These are phyloP conservation scores for Lasiodiplodia citricola DNA, from an alignment of 2,329 filamentous ascomycete genomes.

Conservation along the genomic window DNA sequence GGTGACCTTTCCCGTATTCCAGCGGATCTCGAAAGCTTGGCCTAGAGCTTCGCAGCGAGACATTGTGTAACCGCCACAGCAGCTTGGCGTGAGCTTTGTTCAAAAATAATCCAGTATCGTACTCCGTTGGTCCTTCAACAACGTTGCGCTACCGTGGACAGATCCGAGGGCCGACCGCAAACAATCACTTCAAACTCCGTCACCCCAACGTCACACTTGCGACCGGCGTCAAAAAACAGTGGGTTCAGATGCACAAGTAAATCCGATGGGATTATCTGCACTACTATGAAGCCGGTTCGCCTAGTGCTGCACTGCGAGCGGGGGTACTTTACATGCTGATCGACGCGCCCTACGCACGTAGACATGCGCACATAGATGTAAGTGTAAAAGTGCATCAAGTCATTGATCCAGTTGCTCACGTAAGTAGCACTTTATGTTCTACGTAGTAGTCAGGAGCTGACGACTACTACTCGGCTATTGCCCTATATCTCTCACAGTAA, in stretches of 20 bases:
- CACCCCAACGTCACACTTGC: background rate
- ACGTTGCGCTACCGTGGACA: background rate
- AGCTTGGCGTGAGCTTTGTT: no score
- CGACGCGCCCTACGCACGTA: background rate
- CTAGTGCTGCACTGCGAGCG: background rate
- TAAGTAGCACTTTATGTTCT: no score
- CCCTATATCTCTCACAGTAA: background rate
- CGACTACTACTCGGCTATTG: background rate
- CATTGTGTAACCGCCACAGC: background rate
- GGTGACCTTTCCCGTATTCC: background rate
- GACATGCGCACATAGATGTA: no score
- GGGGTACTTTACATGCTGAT: background rate
- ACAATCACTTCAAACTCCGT: no score
- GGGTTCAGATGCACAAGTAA: background rate
- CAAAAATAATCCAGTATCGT: background rate
- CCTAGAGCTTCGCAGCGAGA: background rate
- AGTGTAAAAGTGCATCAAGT: no score
- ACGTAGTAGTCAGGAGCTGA: no score
- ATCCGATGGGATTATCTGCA: background rate
- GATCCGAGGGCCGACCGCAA: background rate
- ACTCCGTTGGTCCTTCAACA: background rate
- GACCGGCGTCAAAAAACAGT: background rate
- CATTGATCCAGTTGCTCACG: no score
- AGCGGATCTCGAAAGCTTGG: slow-evolving; percentile 14
- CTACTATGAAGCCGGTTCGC: background rate